phyloP scores from a whole-genome alignment of 2,329 filamentous ascomycete species.

The Camptophora hylomeconis region DNA sequence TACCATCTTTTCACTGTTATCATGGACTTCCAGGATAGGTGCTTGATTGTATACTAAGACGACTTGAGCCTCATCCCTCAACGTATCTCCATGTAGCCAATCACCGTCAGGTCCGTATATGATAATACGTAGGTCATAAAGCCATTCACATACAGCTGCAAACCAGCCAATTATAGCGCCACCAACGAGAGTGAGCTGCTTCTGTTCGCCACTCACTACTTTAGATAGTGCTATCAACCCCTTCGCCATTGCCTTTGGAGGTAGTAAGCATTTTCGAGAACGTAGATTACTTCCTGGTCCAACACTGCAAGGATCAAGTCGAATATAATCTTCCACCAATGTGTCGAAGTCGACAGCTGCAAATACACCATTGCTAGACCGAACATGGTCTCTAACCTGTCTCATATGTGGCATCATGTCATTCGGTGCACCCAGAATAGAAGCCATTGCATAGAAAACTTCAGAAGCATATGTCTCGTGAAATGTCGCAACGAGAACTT shows the following conservation, averaged over 20 bases:
- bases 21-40: slow-evolving; percentile 6
- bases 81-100: slow-evolving; percentile 8
- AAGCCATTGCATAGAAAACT: slow-evolving; percentile 9
- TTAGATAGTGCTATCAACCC: slow-evolving; percentile 10
- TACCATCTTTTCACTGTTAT: slow-evolving; percentile 1
- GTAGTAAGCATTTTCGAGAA: slow-evolving; percentile 3
- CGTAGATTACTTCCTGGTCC: slow-evolving; percentile 1
- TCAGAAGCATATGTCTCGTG: slow-evolving; percentile 12
- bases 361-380: slow-evolving; percentile 12
- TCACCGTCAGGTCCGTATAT: slow-evolving; percentile 8
- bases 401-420: slow-evolving; percentile 13
- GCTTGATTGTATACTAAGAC: slow-evolving; percentile 9
- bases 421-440: slow-evolving; percentile 6
- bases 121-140: slow-evolving; percentile 13
- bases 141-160: slow-evolving; percentile 13
- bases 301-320: slow-evolving; percentile 11
- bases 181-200: slow-evolving; percentile 11
- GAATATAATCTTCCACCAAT: slow-evolving; percentile 14
- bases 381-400: slow-evolving; percentile 11
- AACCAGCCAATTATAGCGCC: slow-evolving; percentile 14
- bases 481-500: slow-evolving; percentile 12
- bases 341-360: slow-evolving; percentile 13
- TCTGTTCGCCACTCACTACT: slow-evolving; percentile 10
- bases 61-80: slow-evolving; percentile 9
- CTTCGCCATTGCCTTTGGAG: slow-evolving; percentile 8